Evolutionary conservation across 345 rosid genomes (phyloP).

Genomic region (Mercurialis annua): DNA sequence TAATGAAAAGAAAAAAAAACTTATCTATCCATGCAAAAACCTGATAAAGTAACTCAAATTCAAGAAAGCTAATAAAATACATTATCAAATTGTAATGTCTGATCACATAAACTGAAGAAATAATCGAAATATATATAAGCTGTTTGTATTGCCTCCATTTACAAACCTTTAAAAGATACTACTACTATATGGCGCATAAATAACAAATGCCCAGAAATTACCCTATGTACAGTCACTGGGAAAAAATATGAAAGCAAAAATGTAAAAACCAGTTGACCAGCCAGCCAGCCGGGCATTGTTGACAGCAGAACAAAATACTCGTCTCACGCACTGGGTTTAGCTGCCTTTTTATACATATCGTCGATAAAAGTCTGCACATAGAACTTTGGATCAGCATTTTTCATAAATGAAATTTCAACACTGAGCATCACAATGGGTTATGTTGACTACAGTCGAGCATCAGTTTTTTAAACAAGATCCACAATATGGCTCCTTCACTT

Average conservation of each 20-base stretch:
- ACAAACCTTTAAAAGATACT: neutral
- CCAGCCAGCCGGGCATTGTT: neutral
- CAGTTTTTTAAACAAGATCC: neutral
- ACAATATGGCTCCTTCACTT: too few species aligned
- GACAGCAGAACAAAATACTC: neutral
- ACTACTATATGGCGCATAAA: neutral
- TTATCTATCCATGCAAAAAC: too few species aligned
- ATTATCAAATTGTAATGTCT: neutral
- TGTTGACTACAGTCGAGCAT: neutral
- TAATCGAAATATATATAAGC: neutral
- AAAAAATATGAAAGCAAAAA: neutral
- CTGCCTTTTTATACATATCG: constrained; percentile 57
- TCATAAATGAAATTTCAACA: too few species aligned
- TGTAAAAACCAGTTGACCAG: neutral
- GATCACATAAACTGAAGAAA: neutral
- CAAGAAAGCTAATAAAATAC: too few species aligned
- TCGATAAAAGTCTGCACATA: constrained; percentile 54
- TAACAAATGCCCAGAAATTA: neutral
- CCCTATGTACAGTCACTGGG: constrained; percentile 19
- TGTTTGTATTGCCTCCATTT: neutral
- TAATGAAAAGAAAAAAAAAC: too few species aligned
- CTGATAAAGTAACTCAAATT: too few species aligned
- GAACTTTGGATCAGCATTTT: constrained; percentile 8
- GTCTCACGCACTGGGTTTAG: constrained; percentile 35
- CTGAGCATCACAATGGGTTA: neutral